Conservation (phyloP, 83 land plant genomes). For the Isoetes engelmannii region DNA sequence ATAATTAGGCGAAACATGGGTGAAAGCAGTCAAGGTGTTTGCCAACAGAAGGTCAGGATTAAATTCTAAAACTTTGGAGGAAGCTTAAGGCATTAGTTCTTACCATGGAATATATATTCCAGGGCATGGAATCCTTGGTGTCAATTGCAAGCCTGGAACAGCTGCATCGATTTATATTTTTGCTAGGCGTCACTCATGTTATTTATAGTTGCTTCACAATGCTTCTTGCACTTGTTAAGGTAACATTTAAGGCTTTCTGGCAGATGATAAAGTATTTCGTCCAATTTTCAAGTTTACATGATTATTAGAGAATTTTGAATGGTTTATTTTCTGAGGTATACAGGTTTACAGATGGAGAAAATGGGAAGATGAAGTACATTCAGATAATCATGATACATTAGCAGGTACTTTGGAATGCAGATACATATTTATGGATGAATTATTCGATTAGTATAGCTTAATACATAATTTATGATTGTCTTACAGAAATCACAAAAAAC, state of each 20-base stretch:
- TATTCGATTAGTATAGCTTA: conserved; percentile 37
- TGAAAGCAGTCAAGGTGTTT: not conserved
- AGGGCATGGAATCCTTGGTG: conserved; percentile 76
- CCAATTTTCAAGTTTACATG: not conserved
- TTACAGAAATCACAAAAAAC: conserved; percentile 49
- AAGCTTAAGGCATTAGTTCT: not conserved
- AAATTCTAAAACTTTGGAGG: not conserved
- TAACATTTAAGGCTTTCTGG: not conserved
- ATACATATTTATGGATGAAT: not conserved
- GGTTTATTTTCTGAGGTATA: not conserved
- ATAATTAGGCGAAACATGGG: not conserved
- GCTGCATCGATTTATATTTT: conserved; percentile 68
- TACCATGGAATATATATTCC: conserved; percentile 6
- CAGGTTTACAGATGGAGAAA: conserved; percentile 70
- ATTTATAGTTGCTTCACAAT: conserved; percentile 72
- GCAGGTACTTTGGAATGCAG: conserved; percentile 21
- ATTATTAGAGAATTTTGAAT: not conserved
- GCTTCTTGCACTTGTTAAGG: conserved; percentile 70
- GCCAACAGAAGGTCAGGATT: not conserved
- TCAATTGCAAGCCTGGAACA: conserved; percentile 72
- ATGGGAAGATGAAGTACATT: conserved; percentile 73
- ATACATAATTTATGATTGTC: conserved; percentile 33
- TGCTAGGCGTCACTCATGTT: conserved; percentile 66
- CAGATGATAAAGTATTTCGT: not conserved
- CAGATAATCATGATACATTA: conserved; percentile 39